A percentile compares a stretch with the other conserved stretches of the same genome.
phyloP scores from a whole-genome alignment of 202 grass and related monocot species.

The Carex arenaria region DNA sequence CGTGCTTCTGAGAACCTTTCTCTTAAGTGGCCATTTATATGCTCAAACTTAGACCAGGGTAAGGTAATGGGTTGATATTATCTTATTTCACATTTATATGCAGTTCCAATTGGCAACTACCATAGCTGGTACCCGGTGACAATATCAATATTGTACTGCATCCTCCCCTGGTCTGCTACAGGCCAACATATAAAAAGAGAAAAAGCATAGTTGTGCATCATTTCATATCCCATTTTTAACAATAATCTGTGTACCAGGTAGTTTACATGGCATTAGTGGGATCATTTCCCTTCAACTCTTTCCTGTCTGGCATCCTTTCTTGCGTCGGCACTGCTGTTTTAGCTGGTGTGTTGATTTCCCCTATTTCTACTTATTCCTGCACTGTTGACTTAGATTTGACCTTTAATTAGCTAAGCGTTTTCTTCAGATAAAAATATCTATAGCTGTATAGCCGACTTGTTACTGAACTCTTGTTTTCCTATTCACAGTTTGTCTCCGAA shows the following conservation, averaged over 20 bases:
- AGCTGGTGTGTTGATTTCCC: constrained; percentile 2
- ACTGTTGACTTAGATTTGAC: background rate
- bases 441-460: background rate
- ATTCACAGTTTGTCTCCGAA: constrained; percentile 76
- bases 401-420: background rate
- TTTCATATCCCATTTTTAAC: background rate
- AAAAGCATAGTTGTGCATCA: background rate
- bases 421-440: background rate
- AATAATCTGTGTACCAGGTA: constrained; percentile 21
- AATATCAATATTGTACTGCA: background rate
- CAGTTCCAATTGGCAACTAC: background rate
- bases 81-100: background rate
- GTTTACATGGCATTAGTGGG: constrained; percentile 39
- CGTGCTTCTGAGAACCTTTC: background rate
- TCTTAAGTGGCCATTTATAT: background rate
- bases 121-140: background rate
- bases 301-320: constrained; percentile 28
- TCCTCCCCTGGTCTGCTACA: background rate
- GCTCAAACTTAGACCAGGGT: background rate
- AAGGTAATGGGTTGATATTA: background rate
- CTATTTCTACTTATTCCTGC: background rate
- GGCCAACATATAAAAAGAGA: background rate
- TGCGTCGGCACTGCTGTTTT: constrained; percentile 21
- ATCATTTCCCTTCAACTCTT: constrained; percentile 63
- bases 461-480: background rate